Percentiles rank a stretch among this genome's conserved stretches.
phyloP scores from a whole-genome alignment of 2,329 filamentous ascomycete genomes.

The Sphaerulina musiva region DNA sequence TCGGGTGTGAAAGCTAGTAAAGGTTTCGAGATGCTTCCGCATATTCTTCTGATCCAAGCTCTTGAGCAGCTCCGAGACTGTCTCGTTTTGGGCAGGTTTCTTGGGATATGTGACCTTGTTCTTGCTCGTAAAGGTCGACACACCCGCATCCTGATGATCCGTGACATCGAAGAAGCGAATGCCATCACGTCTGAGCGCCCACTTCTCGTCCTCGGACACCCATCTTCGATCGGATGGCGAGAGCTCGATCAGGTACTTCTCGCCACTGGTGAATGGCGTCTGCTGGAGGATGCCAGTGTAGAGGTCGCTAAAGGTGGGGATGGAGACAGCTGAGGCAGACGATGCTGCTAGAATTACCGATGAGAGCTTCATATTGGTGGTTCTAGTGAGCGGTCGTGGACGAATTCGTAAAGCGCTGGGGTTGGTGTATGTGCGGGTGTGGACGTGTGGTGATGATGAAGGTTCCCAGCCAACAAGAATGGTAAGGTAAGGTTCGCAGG shows the following conservation, averaged over 20 bases:
- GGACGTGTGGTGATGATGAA: too few species aligned
- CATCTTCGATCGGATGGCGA: conserved; percentile 75
- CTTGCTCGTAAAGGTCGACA: conserved; percentile 5
- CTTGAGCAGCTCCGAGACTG: conserved; percentile 60
- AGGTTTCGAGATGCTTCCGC: conserved; percentile 67
- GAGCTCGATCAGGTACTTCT: conserved; percentile 72
- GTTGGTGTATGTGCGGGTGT: too few species aligned
- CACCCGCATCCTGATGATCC: conserved; percentile 38
- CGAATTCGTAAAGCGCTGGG: neutral
- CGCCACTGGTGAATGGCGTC: conserved; percentile 30
- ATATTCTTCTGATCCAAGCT: conserved; percentile 70
- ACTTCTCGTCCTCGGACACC: conserved; percentile 94
- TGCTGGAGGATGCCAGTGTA: conserved; percentile 24
- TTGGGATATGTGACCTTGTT: conserved; percentile 59
- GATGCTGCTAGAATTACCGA: conserved; percentile 20
- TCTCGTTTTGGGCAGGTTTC: conserved; percentile 58
- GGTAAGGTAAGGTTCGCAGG: too few species aligned
- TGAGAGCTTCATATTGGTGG: conserved; percentile 22
- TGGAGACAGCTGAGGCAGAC: conserved; percentile 21
- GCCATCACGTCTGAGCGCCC: conserved; percentile 75
- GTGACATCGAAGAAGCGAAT: conserved; percentile 94
- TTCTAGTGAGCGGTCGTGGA: neutral
- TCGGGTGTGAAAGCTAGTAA: conserved; percentile 72
- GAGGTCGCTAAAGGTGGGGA: conserved; percentile 19
- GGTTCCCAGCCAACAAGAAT: too few species aligned